Evolutionary conservation across 1,284 basidiomycete species (phyloP).

Genomic region (Moesziomyces sp.): DNA sequence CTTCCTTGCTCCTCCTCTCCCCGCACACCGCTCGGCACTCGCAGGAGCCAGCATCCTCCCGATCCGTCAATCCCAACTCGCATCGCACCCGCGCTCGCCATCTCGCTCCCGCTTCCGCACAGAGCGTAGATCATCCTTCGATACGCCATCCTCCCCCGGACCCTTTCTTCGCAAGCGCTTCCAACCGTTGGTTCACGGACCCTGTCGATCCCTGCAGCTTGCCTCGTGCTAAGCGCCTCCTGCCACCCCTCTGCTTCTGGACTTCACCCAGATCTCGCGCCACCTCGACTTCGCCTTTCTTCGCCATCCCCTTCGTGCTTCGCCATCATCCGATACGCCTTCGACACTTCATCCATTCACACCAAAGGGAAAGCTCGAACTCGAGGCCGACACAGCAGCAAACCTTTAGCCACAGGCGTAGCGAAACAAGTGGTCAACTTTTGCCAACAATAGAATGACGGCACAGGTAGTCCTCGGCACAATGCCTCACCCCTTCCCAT

Average conservation of each 20-base stretch:
- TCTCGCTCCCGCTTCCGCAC: neutral
- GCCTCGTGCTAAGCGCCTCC: neutral
- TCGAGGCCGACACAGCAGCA: no score
- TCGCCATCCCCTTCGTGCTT: neutral
- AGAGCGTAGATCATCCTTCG: conserved; percentile 11
- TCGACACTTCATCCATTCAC: neutral
- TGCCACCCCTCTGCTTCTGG: neutral
- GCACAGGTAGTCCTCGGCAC: conserved; percentile 37
- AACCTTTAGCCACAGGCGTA: no score
- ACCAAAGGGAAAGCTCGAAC: neutral
- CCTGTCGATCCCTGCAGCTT: conserved; percentile 12
- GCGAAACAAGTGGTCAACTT: no score
- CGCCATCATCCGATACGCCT: neutral
- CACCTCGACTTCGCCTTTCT: neutral
- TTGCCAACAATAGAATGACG: conserved; percentile 18
- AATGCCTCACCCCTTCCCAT: conserved; percentile 36
- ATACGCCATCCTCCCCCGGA: conserved; percentile 12
- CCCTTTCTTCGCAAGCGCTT: conserved; percentile 5
- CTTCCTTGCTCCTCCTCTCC: neutral
- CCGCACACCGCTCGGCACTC: neutral
- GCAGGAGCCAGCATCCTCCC: neutral
- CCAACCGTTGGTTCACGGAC: neutral
- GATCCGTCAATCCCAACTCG: neutral
- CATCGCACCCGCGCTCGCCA: neutral
- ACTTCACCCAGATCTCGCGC: neutral